Conservation (phyloP, 2,329 filamentous ascomycete species). For the Akanthomyces muscarius region DNA sequence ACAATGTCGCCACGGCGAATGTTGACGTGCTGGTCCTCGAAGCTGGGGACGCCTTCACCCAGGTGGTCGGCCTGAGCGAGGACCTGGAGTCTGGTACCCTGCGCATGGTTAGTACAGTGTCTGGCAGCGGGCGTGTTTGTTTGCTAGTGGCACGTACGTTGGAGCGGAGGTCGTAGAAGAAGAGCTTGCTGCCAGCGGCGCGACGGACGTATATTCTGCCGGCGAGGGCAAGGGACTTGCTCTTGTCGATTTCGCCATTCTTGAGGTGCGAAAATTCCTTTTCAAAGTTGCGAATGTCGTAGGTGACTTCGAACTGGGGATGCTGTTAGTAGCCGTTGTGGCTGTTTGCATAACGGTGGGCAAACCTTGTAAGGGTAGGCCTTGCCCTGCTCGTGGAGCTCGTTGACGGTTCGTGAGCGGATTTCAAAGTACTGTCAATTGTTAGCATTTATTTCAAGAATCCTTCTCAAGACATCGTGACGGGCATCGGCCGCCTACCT, state of each 20-base stretch:
- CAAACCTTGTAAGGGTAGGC: constrained; percentile 74
- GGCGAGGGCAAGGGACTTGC: constrained; percentile 71
- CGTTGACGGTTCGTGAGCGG: constrained; percentile 69
- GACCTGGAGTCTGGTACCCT: constrained; percentile 72
- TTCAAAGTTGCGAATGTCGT: constrained; percentile 76
- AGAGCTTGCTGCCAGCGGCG: constrained; percentile 74
- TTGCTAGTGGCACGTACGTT: constrained; percentile 24
- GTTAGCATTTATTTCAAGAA: not conserved
- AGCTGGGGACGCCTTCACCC: constrained; percentile 60
- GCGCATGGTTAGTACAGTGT: not conserved
- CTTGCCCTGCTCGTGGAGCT: constrained; percentile 39
- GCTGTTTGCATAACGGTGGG: not conserved
- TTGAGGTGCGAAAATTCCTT: constrained; percentile 75
- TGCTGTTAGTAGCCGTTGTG: not conserved
- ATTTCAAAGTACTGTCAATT: constrained; percentile 80
- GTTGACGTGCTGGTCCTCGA: constrained; percentile 84
- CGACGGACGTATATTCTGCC: constrained; percentile 89
- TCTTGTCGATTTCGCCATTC: constrained; percentile 78
- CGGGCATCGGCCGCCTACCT: constrained; percentile 28
- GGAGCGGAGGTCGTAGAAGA: constrained; percentile 71
- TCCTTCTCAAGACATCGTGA: too few species aligned
- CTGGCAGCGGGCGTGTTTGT: not conserved
- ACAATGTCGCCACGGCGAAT: constrained; percentile 91
- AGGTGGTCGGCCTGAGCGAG: constrained; percentile 85
- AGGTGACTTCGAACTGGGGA: constrained; percentile 69